phyloP scores from a whole-genome alignment of 345 rosid genomes.

The Syzygium aqueum region DNA sequence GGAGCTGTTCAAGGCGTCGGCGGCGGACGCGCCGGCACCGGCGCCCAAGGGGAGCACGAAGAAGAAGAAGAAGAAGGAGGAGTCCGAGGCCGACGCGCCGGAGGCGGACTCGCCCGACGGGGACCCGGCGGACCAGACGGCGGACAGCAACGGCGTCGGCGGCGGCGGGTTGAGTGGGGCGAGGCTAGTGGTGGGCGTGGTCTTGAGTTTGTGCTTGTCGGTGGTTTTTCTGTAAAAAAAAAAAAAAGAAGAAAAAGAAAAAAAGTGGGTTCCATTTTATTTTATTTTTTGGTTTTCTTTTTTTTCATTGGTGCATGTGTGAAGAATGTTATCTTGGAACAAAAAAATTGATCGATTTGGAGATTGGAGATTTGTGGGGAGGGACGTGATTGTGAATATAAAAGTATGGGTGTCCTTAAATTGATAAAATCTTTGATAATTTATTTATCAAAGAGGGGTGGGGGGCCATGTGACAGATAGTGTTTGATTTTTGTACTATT shows the following conservation, averaged over 20 bases:
- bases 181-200: slow-evolving; percentile 12
- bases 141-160: slow-evolving; percentile 36
- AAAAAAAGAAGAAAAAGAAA: neutral
- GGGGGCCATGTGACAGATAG: neutral
- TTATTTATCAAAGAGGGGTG: neutral
- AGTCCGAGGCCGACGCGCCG: slow-evolving; percentile 32
- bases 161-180: slow-evolving; percentile 23
- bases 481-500: neutral
- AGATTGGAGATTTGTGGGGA: neutral
- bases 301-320: neutral
- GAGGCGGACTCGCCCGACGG: slow-evolving; percentile 48
- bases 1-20: slow-evolving; percentile 65
- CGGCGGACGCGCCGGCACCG: slow-evolving; percentile 33
- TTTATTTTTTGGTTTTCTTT: neutral
- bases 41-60: slow-evolving; percentile 32
- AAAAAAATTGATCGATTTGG: neutral
- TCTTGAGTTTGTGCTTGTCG: slow-evolving; percentile 37
- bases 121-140: slow-evolving; percentile 31
- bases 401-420: neutral
- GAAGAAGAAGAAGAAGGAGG: neutral
- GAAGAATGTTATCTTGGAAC: neutral
- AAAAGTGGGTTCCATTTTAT: neutral
- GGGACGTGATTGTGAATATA: neutral
- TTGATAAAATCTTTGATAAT: neutral
- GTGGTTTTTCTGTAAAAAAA: slow-evolving; percentile 18